Base-by-base conservation (phyloP, 176 grass and related monocot genomes). In the Hordeum marinum region DNA sequence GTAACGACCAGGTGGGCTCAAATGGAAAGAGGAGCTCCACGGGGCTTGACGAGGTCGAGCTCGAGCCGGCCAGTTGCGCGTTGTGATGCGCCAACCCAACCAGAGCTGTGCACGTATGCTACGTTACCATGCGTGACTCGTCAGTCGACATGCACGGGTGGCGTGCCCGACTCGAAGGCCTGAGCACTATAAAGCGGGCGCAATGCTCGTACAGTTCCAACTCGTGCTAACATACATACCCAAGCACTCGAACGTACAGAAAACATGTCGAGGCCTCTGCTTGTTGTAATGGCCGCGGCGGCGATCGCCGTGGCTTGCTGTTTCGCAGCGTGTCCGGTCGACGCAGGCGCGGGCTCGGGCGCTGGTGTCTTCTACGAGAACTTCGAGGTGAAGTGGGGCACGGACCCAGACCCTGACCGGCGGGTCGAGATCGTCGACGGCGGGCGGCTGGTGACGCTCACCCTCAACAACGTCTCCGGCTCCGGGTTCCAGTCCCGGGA, bases 401-500 rank as follows among this genome's bases (percentile, higher is more conserved):
- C 23, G 0, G 76, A 85, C 21, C 78, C 70, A 5, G 41, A 73
- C 70, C 70, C 70, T 0, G 42, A 48, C 8, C 70, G 7, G 41
- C 70, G 88, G 45, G 52, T 86, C 15, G 50, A 45, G 26, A 77
- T 86, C 23, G 32, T 32, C n/a, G 73, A 81, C 25, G 83, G 69
- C 18, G 80, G 84, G 2, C 35, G 65, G 18, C 18, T 89, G 58
- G 65, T 89, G 48, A 37, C 26, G 11, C 46, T 92, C 20, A 84
- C 80, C 15, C 63, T 88, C 20, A 78, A 88, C 84, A 25, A 5
- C 6, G 48, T 27, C 15, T 82, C 84, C n/a, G 92, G 92, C 32
- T 89, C 86, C 5, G 89, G 87, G 61, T 75, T 94, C 52, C 50
- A 35, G 69, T 91, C 92, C 77, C 81, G 41, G 64, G 76, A 75